A percentile compares a stretch with the other conserved stretches of the same genome.
Conservation (phyloP, 768 basidiomycete species). For the Amanita pallidorosea region DNA sequence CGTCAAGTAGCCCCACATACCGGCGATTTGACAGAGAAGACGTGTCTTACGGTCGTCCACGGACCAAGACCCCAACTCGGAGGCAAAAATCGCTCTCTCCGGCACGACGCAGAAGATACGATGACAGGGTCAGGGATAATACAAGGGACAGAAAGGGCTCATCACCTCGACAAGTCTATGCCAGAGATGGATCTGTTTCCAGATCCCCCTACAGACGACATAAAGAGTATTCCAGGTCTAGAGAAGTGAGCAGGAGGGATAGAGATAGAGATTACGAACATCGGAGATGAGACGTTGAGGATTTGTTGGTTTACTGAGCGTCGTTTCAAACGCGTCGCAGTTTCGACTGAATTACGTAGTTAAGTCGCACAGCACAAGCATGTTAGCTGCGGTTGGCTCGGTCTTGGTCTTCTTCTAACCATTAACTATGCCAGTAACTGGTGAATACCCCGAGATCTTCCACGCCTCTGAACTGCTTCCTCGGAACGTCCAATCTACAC, state of each 20-base stretch:
- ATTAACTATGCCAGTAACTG: not conserved
- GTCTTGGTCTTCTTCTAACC: no score
- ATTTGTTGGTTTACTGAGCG: not conserved
- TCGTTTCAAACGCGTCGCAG: no score
- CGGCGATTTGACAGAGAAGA: slow-evolving; percentile 1
- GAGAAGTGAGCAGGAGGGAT: slow-evolving; percentile 7
- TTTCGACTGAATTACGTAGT: no score
- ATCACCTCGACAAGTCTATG: not conserved
- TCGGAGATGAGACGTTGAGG: slow-evolving; percentile 7
- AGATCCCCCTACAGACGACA: not conserved
- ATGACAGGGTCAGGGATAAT: not conserved
- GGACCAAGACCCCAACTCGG: slow-evolving; percentile 8
- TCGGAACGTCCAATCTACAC: slow-evolving; percentile 27
- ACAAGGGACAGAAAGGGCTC: not conserved
- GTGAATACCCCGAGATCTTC: no score
- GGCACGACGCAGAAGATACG: slow-evolving; percentile 12
- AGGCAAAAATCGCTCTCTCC: slow-evolving; percentile 11
- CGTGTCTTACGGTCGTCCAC: slow-evolving; percentile 4
- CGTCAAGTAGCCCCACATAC: not conserved
- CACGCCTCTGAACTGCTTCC: not conserved
- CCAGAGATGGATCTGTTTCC: not conserved
- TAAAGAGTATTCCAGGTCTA: not conserved
- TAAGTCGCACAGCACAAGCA: not conserved
- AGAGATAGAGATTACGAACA: slow-evolving; percentile 15
- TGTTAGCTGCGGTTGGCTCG: not conserved